phyloP scores from a whole-genome alignment of 2,329 filamentous ascomycete species.

The Fusarium sp. region DNA sequence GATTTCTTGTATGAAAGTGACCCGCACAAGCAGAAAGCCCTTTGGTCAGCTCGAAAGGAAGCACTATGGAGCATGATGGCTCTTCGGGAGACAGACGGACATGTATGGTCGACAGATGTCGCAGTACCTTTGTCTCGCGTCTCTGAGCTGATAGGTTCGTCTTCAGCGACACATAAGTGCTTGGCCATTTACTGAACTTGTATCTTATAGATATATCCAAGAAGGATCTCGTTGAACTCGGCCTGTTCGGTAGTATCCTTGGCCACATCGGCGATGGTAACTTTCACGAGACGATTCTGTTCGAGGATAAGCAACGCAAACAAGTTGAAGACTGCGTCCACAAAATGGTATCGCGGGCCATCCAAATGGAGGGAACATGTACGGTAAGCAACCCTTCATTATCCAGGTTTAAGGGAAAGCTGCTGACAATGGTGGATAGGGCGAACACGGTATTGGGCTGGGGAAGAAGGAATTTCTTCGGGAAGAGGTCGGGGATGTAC shows the following conservation, averaged over 20 bases:
- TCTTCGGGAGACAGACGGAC: constrained; percentile 73
- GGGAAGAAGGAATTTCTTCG: constrained; percentile 85
- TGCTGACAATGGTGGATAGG: constrained; percentile 46
- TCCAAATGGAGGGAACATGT: constrained; percentile 94
- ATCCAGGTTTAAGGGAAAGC: too few species aligned
- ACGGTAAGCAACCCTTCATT: constrained; percentile 65
- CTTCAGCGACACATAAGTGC: too few species aligned
- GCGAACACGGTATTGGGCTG: constrained; percentile 86
- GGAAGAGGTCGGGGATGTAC: constrained; percentile 82
- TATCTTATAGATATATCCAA: constrained; percentile 75
- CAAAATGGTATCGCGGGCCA: constrained; percentile 88
- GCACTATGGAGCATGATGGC: constrained; percentile 81
- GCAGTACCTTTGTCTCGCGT: constrained; percentile 82
- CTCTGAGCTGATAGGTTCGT: constrained; percentile 69
- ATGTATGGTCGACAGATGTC: constrained; percentile 80
- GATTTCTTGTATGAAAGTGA: constrained; percentile 73
- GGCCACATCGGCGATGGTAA: constrained; percentile 95
- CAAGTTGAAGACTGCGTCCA: constrained; percentile 85
- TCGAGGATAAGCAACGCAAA: constrained; percentile 78
- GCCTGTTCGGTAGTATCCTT: constrained; percentile 86
- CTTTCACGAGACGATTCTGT: constrained; percentile 94
- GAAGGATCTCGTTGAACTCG: constrained; percentile 86
- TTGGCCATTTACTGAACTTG: background rate
- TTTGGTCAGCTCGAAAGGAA: constrained; percentile 88
- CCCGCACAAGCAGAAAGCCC: constrained; percentile 74